Conservation (phyloP, 106 monocot genomes). For the Acanthochlamys bracteata region DNA sequence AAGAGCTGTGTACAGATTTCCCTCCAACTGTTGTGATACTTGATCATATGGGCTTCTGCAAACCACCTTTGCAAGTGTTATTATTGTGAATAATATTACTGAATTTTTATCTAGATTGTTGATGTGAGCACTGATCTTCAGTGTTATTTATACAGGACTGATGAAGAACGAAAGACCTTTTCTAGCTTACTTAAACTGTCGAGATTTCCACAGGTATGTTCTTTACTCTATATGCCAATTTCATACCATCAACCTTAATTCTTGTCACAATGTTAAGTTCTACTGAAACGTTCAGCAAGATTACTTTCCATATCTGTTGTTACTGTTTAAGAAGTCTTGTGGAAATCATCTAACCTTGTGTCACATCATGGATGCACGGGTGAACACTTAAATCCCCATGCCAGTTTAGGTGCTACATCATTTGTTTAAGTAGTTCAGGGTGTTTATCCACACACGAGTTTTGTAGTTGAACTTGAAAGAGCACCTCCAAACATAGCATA, state of each 20-base stretch:
- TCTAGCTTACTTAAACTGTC: conserved; percentile 51
- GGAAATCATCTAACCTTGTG: too few relatives aligned
- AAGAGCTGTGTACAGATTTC: conserved; percentile 58
- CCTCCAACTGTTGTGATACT: conserved; percentile 67
- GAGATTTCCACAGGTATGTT: conserved; percentile 69
- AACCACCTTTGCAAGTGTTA: conserved; percentile 46
- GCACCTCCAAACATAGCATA: too few relatives aligned
- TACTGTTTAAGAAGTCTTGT: too few relatives aligned
- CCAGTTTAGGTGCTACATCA: too few relatives aligned
- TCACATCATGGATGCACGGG: too few relatives aligned
- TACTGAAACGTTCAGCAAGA: too few relatives aligned
- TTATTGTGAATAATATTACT: not conserved
- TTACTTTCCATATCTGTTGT: too few relatives aligned
- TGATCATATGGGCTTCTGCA: conserved; percentile 82
- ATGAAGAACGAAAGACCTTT: conserved; percentile 37
- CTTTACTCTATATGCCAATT: not conserved
- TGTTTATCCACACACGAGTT: too few relatives aligned
- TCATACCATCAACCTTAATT: not conserved
- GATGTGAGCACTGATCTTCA: not conserved
- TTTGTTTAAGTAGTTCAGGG: too few relatives aligned
- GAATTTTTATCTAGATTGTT: too few relatives aligned
- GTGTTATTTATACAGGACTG: conserved; percentile 32
- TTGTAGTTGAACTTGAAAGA: too few relatives aligned
- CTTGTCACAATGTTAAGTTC: not conserved
- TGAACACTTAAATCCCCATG: too few relatives aligned